Base-by-base conservation (phyloP, 495 filamentous ascomycete species). In the Penicillium cataractarum region DNA sequence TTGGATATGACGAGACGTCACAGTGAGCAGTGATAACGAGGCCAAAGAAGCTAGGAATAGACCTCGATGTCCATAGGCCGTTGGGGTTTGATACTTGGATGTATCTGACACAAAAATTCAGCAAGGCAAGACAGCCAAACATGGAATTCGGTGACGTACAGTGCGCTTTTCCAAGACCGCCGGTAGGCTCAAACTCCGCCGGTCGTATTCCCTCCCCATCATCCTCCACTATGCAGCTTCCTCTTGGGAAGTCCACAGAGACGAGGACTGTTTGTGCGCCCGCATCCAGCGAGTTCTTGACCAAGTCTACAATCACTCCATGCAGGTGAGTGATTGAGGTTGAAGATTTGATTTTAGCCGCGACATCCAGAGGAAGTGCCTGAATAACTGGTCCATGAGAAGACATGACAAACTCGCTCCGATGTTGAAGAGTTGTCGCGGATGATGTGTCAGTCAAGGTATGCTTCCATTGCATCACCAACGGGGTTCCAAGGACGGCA, bases 281-380 rank as follows among this genome's bases (percentile, higher is more conserved):
- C 21, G 93, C 91, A 78, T 99, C 95, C 22, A 99, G 81, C 1
- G 92, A 85, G 74, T 99, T 99, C 68, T 91, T 86, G 8, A 94
- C 63, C n/a, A 99, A 79, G 54, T 91, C 90, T 56, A 85, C 75
- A 40, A 92, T 78, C 5, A 92, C 94, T 26, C 77, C 86, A 64
- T 89, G 87, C 50, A 99, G 76, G 31, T 89, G 86, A 3, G 87
- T 90, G 64, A 98, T 90, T 24, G 83, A 80, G 7, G 85, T 86
- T 3, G 93, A 96, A 1, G 94, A 97, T 65, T 90, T 91, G 74
- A 99, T 89, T 69, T 94, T 93, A n/a, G 89, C 85, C 56, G 87
- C 81, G 55, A 92, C 92, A 55, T 94, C 84, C 26, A 83, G 72
- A 15, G 94, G 91, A 48, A 98, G 81, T 42, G 81, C 86, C 61